A percentile compares a stretch with the other conserved stretches of the same genome.
phyloP scores from a whole-genome alignment of 108 stramenopile genomes.

The Nitzschia sp. region DNA sequence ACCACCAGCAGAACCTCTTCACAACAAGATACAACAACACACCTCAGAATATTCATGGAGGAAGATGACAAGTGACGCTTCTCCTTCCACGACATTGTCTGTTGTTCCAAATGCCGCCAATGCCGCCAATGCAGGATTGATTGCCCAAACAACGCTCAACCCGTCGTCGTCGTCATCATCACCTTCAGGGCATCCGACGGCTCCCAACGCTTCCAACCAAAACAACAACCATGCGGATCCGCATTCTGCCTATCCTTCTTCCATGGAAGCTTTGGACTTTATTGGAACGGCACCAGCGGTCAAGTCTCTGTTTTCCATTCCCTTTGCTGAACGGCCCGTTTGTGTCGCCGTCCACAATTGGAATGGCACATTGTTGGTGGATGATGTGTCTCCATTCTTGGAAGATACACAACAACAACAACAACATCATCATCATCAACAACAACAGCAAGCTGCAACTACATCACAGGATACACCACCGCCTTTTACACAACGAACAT shows the following conservation, averaged over 20 bases:
- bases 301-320: slow-evolving; percentile 72
- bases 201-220: too few species aligned
- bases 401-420: slow-evolving; percentile 13
- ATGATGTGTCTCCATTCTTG: slow-evolving; percentile 36
- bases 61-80: too few species aligned
- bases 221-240: too few species aligned
- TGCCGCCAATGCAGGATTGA: background rate
- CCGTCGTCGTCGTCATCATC: too few species aligned
- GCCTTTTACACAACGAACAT: slow-evolving; percentile 7
- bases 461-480: background rate
- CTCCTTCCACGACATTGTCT: background rate
- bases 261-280: slow-evolving; percentile 37
- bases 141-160: background rate
- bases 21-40: too few species aligned
- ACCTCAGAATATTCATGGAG: too few species aligned
- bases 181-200: too few species aligned
- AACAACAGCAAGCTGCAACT: too few species aligned
- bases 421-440: background rate
- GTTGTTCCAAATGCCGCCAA: background rate
- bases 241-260: too few species aligned
- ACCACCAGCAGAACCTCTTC: too few species aligned
- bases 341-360: slow-evolving; percentile 76
- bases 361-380: slow-evolving; percentile 71
- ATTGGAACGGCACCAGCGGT: slow-evolving; percentile 69
- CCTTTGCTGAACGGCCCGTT: slow-evolving; percentile 34